Base-by-base conservation (phyloP, 805 yeast genomes). In the Ogataea wickerhamii region DNA sequence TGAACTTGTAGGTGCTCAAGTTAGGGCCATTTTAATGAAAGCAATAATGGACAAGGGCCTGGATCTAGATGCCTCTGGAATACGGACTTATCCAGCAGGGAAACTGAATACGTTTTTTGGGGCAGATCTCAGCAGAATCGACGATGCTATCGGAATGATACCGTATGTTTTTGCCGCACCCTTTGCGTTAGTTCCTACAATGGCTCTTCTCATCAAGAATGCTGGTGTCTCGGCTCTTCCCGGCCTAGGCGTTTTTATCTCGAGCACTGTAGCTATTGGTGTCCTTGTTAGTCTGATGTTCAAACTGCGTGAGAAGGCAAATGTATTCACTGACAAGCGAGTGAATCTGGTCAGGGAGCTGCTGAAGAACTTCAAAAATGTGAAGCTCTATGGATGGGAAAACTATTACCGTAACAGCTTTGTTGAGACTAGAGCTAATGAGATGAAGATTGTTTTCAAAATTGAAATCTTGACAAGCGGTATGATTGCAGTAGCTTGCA, bases 311-410 rank as follows among this genome's bases (percentile, higher is more conserved):
- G 60, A 59, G n/a, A 55, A 55, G 16, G 80, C 87, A 3, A 76
- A 75, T 32, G 61, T 58, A 1, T 77, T 64, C 53, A 89, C 96
- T 4, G 97, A 89, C 58, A 61, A 61, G 20, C 78, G 97, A 56
- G 91, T 88, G 22, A 71, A 78, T 33, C 67, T 76, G 28, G 79
- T 87, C 59, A 81, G 85, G 48, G 97, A 88, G 58, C 75, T 87
- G 20, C 68, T 88, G 47, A 80, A 76, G 55, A 80, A 83, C 46
- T 76, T 87, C 68, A 86, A 83, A 56, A 71, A 80, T 60, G 82
- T 88, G 59, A 88, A 89, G 64, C 81, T 76, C 53, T 88, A 88
- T 58, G 81, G 93, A 4, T 88, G 96, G 96, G 96, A 89, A 58
- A 70, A 69, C 28, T 85, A 96, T 1, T 89, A 86, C 55, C 69